Base-by-base conservation (phyloP, 139 green algal species). In the Picochlorum sp. region DNA sequence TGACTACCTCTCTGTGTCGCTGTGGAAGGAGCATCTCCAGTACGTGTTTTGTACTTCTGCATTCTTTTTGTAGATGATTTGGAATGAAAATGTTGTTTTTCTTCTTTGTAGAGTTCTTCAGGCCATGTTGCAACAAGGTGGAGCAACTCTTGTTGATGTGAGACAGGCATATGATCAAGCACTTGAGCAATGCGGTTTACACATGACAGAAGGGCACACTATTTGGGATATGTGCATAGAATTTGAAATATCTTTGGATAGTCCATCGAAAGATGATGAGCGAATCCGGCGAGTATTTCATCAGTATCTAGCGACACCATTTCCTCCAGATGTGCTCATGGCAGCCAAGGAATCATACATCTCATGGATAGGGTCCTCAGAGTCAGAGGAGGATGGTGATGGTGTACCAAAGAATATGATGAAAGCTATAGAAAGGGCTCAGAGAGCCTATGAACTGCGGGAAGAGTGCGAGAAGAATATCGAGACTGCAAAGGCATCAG, bases 1-100 rank as follows among this genome's bases (percentile, higher is more conserved):
- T 31, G 88, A 95, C 59, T 95, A 95, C 67, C 76, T 95, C 4
- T 88, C 82, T 16, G 58, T 87, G 3, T 54, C 63, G 0, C 18
- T 95, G 6, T 95, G 88, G 88, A 60, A 60, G 34, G 66, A 72
- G 21, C 84, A 87, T 65, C 63, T 95, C 1, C 68, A 82, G 79
- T 69, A 49, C 68, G 63, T 28, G 24, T 4, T 16, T 66, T 26
- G 1, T 62, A 45, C 13, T 4, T 13, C 16, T 62, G 2, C 8
- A 15, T 21, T 4, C 1, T 18, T 0, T 14, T 31, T 24, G 24
- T 45, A 21, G n/a, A n/a, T 38, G 23, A 5, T 9, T 54, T 50
- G 0, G 16, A 0, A 20, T 51, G 14, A 18, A 51, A 51, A 7
- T 30, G 8, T 41, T 11, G 7, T 41, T 41, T 41, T 14, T 13